phyloP scores from a whole-genome alignment of 2,329 filamentous ascomycete genomes.

The Fusarium dimerum region DNA sequence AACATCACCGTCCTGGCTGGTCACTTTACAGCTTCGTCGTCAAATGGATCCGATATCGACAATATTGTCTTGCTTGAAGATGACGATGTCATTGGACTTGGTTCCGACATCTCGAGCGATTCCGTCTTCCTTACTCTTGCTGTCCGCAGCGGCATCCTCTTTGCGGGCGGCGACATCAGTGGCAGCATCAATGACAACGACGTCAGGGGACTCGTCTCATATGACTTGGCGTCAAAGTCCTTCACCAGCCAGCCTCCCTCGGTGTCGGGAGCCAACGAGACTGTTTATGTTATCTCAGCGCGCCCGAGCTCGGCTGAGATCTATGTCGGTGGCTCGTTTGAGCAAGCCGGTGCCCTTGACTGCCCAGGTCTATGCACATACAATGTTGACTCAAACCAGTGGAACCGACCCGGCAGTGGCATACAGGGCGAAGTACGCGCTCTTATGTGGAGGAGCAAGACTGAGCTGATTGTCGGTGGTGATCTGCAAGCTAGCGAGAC shows the following conservation, averaged over 20 bases:
- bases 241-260: constrained; percentile 75
- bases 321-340: constrained; percentile 84
- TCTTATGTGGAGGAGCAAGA: constrained; percentile 75
- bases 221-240: constrained; percentile 67
- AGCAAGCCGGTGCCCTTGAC: constrained; percentile 77
- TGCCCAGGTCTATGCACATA: constrained; percentile 84
- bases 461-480: constrained; percentile 75
- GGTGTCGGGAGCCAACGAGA: constrained; percentile 67
- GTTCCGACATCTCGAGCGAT: constrained; percentile 63
- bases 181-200: constrained; percentile 65
- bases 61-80: constrained; percentile 85
- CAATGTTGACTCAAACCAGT: constrained; percentile 69
- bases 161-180: constrained; percentile 77
- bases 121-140: constrained; percentile 77
- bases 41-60: constrained; percentile 69
- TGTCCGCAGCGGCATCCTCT: constrained; percentile 68
- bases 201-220: constrained; percentile 76
- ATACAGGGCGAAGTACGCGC: constrained; percentile 70
- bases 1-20: constrained; percentile 90
- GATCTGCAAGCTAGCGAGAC: constrained; percentile 70
- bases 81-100: constrained; percentile 72
- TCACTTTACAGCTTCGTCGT: constrained; percentile 73
- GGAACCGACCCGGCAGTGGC: constrained; percentile 75
- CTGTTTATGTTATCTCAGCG: constrained; percentile 75
- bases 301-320: constrained; percentile 72